Base-by-base conservation (phyloP, 2,329 filamentous ascomycete genomes). In the Catunica adiposa region DNA sequence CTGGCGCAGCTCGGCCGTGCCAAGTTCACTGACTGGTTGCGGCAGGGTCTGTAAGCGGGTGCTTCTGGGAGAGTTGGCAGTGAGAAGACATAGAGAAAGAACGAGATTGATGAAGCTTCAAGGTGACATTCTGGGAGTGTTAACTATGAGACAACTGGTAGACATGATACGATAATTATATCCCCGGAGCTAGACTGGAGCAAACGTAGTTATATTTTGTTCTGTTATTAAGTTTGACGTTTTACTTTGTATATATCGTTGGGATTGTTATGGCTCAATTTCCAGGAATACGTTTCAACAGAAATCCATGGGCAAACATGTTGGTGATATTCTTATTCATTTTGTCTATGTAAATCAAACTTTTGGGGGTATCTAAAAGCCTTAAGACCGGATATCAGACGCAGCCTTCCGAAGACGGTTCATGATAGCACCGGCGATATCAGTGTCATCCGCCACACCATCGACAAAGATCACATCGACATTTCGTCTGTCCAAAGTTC, bases 1-100 rank as follows among this genome's bases (percentile, higher is more conserved):
- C 76, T 90, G 62, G 92, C 89, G 70, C 87, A 95, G 68, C 84
- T 96, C 68, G 90, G 89, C 67, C 94, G 92, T 76, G 83, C 84
- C 64, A 90, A 94, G 71, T 71, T 95, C 66, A 85, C 87, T 47
- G 89, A 96, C 71, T 84, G 89, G 77, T 75, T 96, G 76, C 81
- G 90, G 67, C 87, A 94, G 70, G 85, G 86, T 20, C 69, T 89
- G 68, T 88, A 71, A 57, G 40, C 15, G 20, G 26, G 22, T 26
- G 26, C 42, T 55, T 20, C 26, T 54, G 34, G 26, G 47, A 2
- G 40, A 20, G 40, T n/a, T 3, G 40, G 25, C 54, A 40, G 44
- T 50, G 11, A 15, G 29, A 53, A 51, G 38, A 15, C 48, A n/a
- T 52, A 46, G n/a, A 31, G 22, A 48, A 11, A 22, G 26, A 14